Conservation (phyloP, 306 rosid genomes). For the Vicia faba region DNA sequence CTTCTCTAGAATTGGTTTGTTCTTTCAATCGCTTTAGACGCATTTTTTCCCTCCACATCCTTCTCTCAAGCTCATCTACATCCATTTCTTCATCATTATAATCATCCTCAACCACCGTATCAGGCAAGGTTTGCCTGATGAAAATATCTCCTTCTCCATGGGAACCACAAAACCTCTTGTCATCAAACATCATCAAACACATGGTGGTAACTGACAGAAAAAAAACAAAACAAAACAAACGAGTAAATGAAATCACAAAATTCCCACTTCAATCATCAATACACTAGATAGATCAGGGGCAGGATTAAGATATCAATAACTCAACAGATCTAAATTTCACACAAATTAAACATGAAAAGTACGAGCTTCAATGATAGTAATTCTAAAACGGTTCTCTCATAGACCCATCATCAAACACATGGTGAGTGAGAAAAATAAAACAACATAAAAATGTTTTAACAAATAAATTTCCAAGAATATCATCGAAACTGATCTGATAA, state of each 20-base stretch:
- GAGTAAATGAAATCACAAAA: neutral
- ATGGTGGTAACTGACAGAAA: neutral
- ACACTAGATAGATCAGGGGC: conserved; percentile 17
- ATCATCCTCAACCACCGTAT: conserved; percentile 59
- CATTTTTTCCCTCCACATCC: conserved; percentile 81
- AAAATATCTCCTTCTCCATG: conserved; percentile 50
- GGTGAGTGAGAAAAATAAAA: neutral
- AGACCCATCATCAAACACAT: conserved; percentile 28
- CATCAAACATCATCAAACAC: conserved; percentile 60
- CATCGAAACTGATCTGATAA: too few relatives aligned
- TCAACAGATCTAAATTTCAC: conserved; percentile 35
- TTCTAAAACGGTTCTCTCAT: neutral
- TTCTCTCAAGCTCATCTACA: conserved; percentile 69
- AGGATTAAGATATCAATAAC: neutral
- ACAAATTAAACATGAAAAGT: neutral
- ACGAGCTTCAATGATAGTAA: conserved; percentile 3
- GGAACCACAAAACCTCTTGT: conserved; percentile 57
- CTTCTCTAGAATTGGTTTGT: conserved; percentile 63
- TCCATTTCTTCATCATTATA: conserved; percentile 65
- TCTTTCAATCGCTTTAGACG: conserved; percentile 61
- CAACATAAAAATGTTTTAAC: neutral
- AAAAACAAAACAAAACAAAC: neutral
- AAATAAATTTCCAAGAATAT: too few relatives aligned
- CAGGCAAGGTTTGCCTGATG: conserved; percentile 47
- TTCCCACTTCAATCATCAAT: neutral